Evolutionary conservation across 176 grass and related monocot genomes (phyloP).

Genomic region (Canna indica): DNA sequence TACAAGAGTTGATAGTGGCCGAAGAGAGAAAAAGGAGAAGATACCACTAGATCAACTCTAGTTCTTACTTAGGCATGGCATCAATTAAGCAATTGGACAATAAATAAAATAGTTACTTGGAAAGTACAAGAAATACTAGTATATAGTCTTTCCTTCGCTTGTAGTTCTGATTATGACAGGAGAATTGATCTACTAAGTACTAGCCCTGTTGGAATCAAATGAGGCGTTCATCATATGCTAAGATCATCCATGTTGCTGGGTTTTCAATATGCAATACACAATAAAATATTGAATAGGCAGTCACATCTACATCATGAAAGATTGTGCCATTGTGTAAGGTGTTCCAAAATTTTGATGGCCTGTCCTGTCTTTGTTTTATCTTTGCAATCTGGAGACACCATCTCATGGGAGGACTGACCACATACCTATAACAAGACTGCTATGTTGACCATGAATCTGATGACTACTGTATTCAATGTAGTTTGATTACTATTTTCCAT

Average conservation of each 20-base stretch:
- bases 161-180: neutral
- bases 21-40: neutral
- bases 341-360: too few relatives aligned
- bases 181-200: neutral
- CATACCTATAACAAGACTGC: neutral
- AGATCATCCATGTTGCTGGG: neutral
- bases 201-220: neutral
- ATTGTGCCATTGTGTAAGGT: too few relatives aligned
- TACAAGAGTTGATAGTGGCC: neutral
- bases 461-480: neutral
- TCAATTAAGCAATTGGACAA: neutral
- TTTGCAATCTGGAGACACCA: too few relatives aligned
- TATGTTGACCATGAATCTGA: slow-evolving; percentile 1
- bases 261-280: neutral
- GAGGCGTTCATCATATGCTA: neutral
- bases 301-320: too few relatives aligned
- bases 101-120: neutral
- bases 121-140: neutral
- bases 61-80: neutral
- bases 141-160: neutral
- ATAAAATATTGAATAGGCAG: neutral
- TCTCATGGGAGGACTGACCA: too few relatives aligned
- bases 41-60: neutral
- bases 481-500: neutral
- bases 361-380: too few relatives aligned